Evolutionary conservation across 177 flowering plant species (phyloP), one percentile per base, ranked within the genome.

Genomic region (Vitis hybrid): DNA sequence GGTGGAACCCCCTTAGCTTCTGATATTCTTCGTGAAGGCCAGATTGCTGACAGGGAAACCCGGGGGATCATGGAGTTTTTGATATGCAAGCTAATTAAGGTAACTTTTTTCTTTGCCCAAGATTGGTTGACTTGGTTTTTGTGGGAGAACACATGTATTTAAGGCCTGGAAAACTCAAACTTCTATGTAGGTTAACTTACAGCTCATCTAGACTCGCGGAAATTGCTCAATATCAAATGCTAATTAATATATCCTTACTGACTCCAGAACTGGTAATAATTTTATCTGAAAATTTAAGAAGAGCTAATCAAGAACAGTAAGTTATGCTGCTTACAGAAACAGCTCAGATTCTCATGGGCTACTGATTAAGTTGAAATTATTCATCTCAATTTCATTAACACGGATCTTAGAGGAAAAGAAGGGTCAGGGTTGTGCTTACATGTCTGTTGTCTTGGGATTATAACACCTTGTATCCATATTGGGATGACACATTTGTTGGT

Each of bases 1-100:
- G 98, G 92, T 56, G 98, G 97, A 62, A 83, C 81, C 56, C 97
- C 97, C 1, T 51, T 92, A 60, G 99, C 97, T 50, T 93, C 94
- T 70, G 99, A 91, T 79, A 77, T 91, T 65, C 87, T 94, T 48
- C 91, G 96, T 17, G 90, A 90, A 77, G 98, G 97, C 60, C 98
- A 93, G 78, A 78, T 93, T 72, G 98, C 86, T 14, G 92, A 91
- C 78, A 83, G 78, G 80, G 94, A 92, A 80, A 82, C 91, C 17
- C 72, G 97, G 62, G 82, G 83, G 75, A 82, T 89, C 72, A 84
- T 90, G 93, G 92, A 93, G 79, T 74, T 94, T 66, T 2, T 94
- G 10, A 79, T 94, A 56, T 88, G 96, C 87, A 94, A 85, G 79
- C 34, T 89, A 51, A 85, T 94, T 63, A 88, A 92, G 93, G 98